Conservation (phyloP, 345 rosid genomes). For the Eucalyptus pauciflora region DNA sequence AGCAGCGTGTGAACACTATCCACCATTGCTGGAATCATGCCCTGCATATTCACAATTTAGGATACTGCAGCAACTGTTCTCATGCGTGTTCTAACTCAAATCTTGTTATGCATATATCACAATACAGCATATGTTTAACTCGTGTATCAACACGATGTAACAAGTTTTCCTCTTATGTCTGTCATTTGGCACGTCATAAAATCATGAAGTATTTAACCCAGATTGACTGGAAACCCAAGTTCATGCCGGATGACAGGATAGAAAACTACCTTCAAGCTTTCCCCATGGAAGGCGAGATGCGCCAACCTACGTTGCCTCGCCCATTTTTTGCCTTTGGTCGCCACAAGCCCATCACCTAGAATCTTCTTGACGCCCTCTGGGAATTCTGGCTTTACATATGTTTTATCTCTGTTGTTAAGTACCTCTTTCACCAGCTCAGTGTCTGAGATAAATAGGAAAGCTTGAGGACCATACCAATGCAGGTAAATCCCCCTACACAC, state of each 20-base stretch:
- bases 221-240: neutral
- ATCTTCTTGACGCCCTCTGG: neutral
- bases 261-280: slow-evolving; percentile 18
- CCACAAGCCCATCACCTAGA: slow-evolving; percentile 25
- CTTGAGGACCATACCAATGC: neutral
- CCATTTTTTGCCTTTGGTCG: slow-evolving; percentile 22
- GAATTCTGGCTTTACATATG: neutral
- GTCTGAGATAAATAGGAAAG: neutral
- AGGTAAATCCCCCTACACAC: neutral
- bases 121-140: too few relatives aligned
- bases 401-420: slow-evolving; percentile 8
- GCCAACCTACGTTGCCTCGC: slow-evolving; percentile 21
- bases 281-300: slow-evolving; percentile 30
- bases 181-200: neutral
- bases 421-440: neutral
- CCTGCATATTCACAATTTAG: neutral
- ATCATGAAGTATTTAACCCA: neutral
- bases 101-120: too few relatives aligned
- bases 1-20: slow-evolving; percentile 22
- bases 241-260: neutral
- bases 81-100: neutral
- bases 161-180: neutral
- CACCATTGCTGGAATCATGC: slow-evolving; percentile 22
- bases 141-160: too few relatives aligned
- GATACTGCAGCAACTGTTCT: neutral